These are phyloP conservation scores for Cladosporium cucumerinum DNA, from an alignment of 2,329 filamentous ascomycete species.

Conservation along the genomic window DNA sequence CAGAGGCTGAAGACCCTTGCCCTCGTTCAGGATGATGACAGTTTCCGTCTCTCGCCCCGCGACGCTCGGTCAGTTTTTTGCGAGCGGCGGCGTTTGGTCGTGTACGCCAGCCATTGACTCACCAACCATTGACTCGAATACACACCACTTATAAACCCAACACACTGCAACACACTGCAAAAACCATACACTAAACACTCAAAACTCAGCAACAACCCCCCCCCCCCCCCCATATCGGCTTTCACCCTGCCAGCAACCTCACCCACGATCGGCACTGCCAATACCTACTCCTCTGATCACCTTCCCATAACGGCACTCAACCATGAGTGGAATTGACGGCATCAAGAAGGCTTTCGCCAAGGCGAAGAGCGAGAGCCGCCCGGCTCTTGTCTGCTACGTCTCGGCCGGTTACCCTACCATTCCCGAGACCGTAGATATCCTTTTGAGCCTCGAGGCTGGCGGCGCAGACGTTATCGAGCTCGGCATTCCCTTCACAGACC, in stretches of 20 bases:
- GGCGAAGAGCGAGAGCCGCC: slow-evolving; percentile 50
- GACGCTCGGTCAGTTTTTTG: slow-evolving; percentile 2
- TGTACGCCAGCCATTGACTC: slow-evolving; percentile 1
- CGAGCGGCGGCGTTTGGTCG: not conserved
- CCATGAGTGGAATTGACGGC: slow-evolving; percentile 32
- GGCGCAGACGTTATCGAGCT: slow-evolving; percentile 95
- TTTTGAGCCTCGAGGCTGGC: slow-evolving; percentile 87
- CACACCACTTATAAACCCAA: not conserved
- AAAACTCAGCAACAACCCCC: not conserved
- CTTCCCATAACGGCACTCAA: not conserved
- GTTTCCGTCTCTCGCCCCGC: not conserved
- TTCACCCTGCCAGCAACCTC: not conserved
- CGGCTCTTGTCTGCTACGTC: slow-evolving; percentile 91
- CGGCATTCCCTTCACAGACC: slow-evolving; percentile 94
- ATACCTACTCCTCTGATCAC: not conserved
- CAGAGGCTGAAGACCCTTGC: not conserved
- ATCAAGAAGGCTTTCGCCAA: slow-evolving; percentile 50
- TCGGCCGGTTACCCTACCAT: slow-evolving; percentile 86
- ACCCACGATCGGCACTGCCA: not conserved
- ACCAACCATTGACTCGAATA: not conserved
- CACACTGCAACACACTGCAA: not conserved
- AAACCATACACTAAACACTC: not conserved
- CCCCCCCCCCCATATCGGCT: not conserved
- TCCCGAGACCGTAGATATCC: slow-evolving; percentile 76
- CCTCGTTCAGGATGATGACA: not conserved